A percentile compares a stretch with the other conserved stretches of the same genome.
These are phyloP conservation scores for Thermomucor indicae-seudaticae DNA, from an alignment of 371 early-diverging fungal species.

Conservation along the genomic window DNA sequence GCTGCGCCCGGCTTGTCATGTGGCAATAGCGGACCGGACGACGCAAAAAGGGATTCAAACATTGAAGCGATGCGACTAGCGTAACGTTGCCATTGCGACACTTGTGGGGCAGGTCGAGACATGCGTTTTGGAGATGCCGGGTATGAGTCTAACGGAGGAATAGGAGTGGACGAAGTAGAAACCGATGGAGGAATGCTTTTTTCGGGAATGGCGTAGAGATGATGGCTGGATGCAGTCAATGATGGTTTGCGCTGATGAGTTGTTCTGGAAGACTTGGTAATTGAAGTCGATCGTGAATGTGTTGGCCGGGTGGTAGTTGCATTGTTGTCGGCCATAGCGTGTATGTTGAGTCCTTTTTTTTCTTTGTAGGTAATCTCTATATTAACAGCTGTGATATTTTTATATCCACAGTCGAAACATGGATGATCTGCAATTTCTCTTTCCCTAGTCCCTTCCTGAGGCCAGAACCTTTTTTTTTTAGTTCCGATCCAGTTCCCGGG, in stretches of 20 bases:
- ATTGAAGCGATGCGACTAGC: conserved; percentile 3
- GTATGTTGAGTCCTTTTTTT: no score
- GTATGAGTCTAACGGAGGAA: background rate
- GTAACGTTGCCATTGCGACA: conserved; percentile 7
- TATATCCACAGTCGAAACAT: no score
- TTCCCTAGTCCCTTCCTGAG: no score
- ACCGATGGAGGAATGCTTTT: background rate
- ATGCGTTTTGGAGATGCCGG: background rate
- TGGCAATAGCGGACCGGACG: conserved; percentile 33
- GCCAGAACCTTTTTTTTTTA: no score
- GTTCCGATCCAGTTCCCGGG: no score
- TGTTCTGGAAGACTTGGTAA: conserved; percentile 14
- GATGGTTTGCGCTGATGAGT: conserved; percentile 28
- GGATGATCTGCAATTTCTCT: no score
- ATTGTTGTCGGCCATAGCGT: conserved; percentile 6
- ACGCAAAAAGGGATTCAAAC: conserved; percentile 20
- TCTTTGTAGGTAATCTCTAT: no score
- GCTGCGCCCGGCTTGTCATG: conserved; percentile 35
- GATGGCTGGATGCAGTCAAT: conserved; percentile 6
- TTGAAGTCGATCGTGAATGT: conserved; percentile 21
- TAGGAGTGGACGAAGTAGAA: background rate
- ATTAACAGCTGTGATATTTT: no score
- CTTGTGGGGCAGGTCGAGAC: background rate
- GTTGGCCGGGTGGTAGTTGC: background rate
- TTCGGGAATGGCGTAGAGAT: conserved; percentile 19